Conservation (phyloP, 257 asterid genomes). For the Agastache rugosa region DNA sequence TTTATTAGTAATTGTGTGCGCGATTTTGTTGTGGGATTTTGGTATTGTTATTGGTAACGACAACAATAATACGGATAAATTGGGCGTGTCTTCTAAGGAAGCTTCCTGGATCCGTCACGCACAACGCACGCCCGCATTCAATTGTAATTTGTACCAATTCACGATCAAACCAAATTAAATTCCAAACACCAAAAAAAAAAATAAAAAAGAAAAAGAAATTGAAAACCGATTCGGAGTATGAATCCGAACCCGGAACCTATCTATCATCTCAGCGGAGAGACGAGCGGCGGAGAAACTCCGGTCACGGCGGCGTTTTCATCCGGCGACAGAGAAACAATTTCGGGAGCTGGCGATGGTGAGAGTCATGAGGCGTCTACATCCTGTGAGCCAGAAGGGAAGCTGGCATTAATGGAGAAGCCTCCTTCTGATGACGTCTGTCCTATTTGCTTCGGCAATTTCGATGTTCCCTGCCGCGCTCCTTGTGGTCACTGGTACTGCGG, state of each 20-base stretch:
- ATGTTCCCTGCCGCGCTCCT: slow-evolving; percentile 68
- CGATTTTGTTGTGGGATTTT: too few species aligned
- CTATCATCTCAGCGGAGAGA: slow-evolving; percentile 26
- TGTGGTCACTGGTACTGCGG: slow-evolving; percentile 94
- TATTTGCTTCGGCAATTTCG: slow-evolving; percentile 64
- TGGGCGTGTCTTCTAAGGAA: not conserved
- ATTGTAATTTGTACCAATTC: not conserved
- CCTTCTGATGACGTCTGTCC: slow-evolving; percentile 83
- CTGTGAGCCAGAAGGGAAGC: slow-evolving; percentile 39
- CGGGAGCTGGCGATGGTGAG: slow-evolving; percentile 31
- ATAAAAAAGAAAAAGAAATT: not conserved
- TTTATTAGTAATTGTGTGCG: too few species aligned
- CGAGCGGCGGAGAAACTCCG: slow-evolving; percentile 30
- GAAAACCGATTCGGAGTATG: slow-evolving; percentile 15
- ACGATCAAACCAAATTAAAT: not conserved
- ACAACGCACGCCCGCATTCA: not conserved
- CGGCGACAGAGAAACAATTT: slow-evolving; percentile 27
- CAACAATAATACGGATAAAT: not conserved
- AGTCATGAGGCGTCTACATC: slow-evolving; percentile 29
- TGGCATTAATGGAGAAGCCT: slow-evolving; percentile 51
- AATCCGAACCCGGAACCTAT: slow-evolving; percentile 16
- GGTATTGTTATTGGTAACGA: too few species aligned
- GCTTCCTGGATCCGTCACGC: slow-evolving; percentile 20
- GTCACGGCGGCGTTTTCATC: slow-evolving; percentile 33
- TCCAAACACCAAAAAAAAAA: not conserved